Percentiles rank a stretch among this genome's conserved stretches.
These are phyloP conservation scores for Nakataea oryzae DNA, from an alignment of 2,329 filamentous ascomycete species.

Conservation along the genomic window DNA sequence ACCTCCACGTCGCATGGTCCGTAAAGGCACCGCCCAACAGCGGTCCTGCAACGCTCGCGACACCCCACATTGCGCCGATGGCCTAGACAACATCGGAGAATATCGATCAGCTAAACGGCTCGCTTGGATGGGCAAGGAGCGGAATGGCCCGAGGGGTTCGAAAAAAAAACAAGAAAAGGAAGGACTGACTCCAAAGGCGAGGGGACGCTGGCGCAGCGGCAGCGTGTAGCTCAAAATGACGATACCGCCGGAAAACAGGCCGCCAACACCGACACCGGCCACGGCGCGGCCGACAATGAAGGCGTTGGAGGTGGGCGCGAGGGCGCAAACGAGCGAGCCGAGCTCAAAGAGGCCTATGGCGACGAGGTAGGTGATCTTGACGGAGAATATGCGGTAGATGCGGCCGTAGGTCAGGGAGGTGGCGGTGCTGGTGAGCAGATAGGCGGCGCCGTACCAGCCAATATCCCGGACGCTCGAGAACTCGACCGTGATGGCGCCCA, in stretches of 20 bases:
- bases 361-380: slow-evolving; percentile 28
- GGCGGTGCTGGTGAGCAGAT: slow-evolving; percentile 32
- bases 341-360: slow-evolving; percentile 10
- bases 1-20: slow-evolving; percentile 24
- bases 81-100: too few relatives aligned
- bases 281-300: slow-evolving; percentile 37
- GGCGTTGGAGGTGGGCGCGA: slow-evolving; percentile 28
- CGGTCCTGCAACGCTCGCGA: slow-evolving; percentile 31
- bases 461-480: slow-evolving; percentile 15
- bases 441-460: slow-evolving; percentile 35
- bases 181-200: slow-evolving; percentile 38
- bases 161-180: too few relatives aligned
- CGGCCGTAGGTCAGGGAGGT: slow-evolving; percentile 33
- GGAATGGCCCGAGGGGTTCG: too few relatives aligned
- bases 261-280: slow-evolving; percentile 33
- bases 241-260: slow-evolving; percentile 32
- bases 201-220: slow-evolving; percentile 36
- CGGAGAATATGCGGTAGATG: slow-evolving; percentile 33
- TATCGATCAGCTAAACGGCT: too few relatives aligned
- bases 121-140: too few relatives aligned
- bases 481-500: slow-evolving; percentile 29
- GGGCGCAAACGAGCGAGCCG: slow-evolving; percentile 18
- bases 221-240: slow-evolving; percentile 33
- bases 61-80: slow-evolving; percentile 42
- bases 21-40: slow-evolving; percentile 29